A percentile compares a stretch with the other conserved stretches of the same genome.
phyloP scores from a whole-genome alignment of 192 early-diverging fungal genomes.

The Umbelopsis sp. region DNA sequence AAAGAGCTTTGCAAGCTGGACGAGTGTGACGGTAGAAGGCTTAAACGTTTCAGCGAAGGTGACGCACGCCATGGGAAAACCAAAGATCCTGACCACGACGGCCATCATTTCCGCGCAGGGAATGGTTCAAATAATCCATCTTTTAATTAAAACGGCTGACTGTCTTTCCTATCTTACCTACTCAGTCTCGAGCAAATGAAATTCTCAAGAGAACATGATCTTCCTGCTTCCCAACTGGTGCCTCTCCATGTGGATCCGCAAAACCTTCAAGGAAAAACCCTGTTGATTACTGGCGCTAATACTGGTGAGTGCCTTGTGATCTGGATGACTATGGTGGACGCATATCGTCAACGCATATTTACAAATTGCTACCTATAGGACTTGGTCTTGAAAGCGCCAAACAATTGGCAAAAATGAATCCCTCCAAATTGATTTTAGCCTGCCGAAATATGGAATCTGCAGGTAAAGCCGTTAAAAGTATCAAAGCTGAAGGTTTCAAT shows the following conservation, averaged over 20 bases:
- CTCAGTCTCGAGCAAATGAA: not conserved
- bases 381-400: constrained; percentile 30
- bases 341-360: not conserved
- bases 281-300: constrained; percentile 33
- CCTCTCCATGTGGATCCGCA: constrained; percentile 5
- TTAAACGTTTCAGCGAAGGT: not conserved
- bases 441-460: constrained; percentile 27
- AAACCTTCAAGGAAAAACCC: constrained; percentile 33
- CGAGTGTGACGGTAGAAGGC: no score
- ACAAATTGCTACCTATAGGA: not conserved
- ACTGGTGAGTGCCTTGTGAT: constrained; percentile 13
- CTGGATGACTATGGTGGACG: not conserved
- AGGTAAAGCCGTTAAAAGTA: constrained; percentile 21
- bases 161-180: not conserved
- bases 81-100: not conserved
- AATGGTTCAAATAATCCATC: not conserved
- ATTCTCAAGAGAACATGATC: constrained; percentile 1
- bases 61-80: not conserved
- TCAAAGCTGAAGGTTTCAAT: not conserved
- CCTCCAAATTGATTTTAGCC: constrained; percentile 27
- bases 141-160: not conserved
- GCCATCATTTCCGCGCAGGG: no score
- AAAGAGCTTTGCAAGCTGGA: no score
- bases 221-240: not conserved
- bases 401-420: constrained; percentile 22